A percentile compares a stretch with the other conserved stretches of the same genome.
phyloP scores from a whole-genome alignment of 192 early-diverging fungal species.

The Coemansia sp. region DNA sequence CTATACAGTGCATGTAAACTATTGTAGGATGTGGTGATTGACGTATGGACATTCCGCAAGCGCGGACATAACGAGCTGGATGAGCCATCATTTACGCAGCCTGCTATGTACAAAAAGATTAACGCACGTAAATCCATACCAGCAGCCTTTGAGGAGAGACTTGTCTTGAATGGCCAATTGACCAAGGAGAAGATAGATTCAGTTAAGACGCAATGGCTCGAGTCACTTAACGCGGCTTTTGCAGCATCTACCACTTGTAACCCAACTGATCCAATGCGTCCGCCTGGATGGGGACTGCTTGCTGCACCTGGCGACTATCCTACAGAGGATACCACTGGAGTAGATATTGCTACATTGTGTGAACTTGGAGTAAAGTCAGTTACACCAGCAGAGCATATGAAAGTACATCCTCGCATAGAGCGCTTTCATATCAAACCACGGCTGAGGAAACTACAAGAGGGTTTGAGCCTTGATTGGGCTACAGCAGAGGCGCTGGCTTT shows the following conservation, averaged over 20 bases:
- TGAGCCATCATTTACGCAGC: slow-evolving; percentile 95
- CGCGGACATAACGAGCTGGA: slow-evolving; percentile 97
- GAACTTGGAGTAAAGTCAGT: slow-evolving; percentile 79
- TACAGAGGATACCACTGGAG: slow-evolving; percentile 57
- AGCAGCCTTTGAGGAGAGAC: slow-evolving; percentile 70
- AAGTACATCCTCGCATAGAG: slow-evolving; percentile 78
- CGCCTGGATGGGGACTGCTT: slow-evolving; percentile 25
- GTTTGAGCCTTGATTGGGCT: slow-evolving; percentile 87
- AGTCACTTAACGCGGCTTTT: slow-evolving; percentile 35
- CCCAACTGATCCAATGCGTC: slow-evolving; percentile 16
- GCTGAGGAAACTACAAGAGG: slow-evolving; percentile 67
- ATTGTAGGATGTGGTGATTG: slow-evolving; percentile 79
- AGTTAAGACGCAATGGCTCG: slow-evolving; percentile 22
- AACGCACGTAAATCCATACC: slow-evolving; percentile 77
- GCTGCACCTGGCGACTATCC: slow-evolving; percentile 10
- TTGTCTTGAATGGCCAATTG: slow-evolving; percentile 26
- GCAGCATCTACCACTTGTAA: slow-evolving; percentile 26
- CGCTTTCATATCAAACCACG: slow-evolving; percentile 91
- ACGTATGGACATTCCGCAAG: slow-evolving; percentile 90
- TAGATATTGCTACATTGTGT: slow-evolving; percentile 60
- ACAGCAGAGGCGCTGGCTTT: slow-evolving; percentile 92
- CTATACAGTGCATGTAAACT: background rate
- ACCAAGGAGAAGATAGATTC: slow-evolving; percentile 19
- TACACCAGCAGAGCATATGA: slow-evolving; percentile 58
- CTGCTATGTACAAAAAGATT: slow-evolving; percentile 90